Conservation (phyloP, 2,329 filamentous ascomycete species). For the Aquanectria penicillioides region DNA sequence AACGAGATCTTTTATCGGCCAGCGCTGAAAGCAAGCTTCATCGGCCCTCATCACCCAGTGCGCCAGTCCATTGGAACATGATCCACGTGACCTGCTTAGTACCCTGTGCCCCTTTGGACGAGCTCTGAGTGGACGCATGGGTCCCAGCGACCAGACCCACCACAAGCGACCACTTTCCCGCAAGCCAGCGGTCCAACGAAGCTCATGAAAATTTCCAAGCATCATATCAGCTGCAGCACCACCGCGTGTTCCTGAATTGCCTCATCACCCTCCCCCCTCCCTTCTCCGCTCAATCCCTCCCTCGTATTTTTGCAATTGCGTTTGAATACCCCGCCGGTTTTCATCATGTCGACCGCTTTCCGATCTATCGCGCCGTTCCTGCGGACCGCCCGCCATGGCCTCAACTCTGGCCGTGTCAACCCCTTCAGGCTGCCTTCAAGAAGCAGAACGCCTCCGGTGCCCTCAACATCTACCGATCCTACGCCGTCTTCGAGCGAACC, state of each 20-base stretch:
- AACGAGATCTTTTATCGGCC: too few species aligned
- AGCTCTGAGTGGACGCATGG: slow-evolving; percentile 33
- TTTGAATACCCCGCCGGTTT: slow-evolving; percentile 35
- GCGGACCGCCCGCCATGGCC: slow-evolving; percentile 81
- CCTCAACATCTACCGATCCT: slow-evolving; percentile 72
- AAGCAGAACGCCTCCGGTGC: slow-evolving; percentile 71
- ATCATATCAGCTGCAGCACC: slow-evolving; percentile 39
- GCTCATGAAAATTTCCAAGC: slow-evolving; percentile 52
- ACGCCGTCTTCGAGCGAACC: slow-evolving; percentile 81
- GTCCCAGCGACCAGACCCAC: slow-evolving; percentile 29
- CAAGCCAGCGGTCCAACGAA: slow-evolving; percentile 31
- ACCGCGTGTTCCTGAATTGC: slow-evolving; percentile 36
- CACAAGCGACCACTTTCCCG: slow-evolving; percentile 26
- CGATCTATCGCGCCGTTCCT: slow-evolving; percentile 82
- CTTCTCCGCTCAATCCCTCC: slow-evolving; percentile 35
- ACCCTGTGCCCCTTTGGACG: background rate
- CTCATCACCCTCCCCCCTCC: slow-evolving; percentile 24
- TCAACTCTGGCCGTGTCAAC: slow-evolving; percentile 76
- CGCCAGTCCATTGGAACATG: background rate
- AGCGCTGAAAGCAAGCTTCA: too few species aligned
- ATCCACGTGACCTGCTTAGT: slow-evolving; percentile 38
- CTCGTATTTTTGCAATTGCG: slow-evolving; percentile 39
- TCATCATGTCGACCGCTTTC: slow-evolving; percentile 82
- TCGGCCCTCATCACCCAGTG: too few species aligned
- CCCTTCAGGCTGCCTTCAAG: slow-evolving; percentile 79